These are phyloP conservation scores for Xylaria digitata DNA, from an alignment of 2,329 filamentous ascomycete genomes.

Conservation along the genomic window DNA sequence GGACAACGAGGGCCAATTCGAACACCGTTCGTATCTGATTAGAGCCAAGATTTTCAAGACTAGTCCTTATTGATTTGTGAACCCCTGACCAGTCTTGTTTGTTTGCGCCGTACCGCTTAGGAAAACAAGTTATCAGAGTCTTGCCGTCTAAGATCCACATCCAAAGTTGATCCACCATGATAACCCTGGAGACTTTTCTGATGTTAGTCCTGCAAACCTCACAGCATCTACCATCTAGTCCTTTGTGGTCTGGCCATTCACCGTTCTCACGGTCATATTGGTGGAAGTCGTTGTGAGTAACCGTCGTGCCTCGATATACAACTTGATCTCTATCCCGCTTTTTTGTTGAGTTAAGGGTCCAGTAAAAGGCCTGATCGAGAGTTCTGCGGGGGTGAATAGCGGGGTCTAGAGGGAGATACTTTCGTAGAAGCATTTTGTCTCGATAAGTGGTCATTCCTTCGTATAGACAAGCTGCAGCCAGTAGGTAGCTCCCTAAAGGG, in stretches of 20 bases:
- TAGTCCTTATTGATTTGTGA: slow-evolving; percentile 54
- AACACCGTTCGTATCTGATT: slow-evolving; percentile 53
- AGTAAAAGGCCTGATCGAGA: slow-evolving; percentile 59
- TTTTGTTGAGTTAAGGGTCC: slow-evolving; percentile 55
- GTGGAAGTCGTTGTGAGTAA: slow-evolving; percentile 42
- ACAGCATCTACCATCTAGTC: background rate
- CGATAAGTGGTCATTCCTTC: slow-evolving; percentile 53
- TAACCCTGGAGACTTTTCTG: slow-evolving; percentile 40
- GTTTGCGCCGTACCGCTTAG: slow-evolving; percentile 57
- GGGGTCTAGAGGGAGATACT: slow-evolving; percentile 50
- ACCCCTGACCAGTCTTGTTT: slow-evolving; percentile 55
- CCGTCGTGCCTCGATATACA: slow-evolving; percentile 53
- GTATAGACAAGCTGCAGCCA: slow-evolving; percentile 51
- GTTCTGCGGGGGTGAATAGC: slow-evolving; percentile 59
- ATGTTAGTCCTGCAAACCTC: slow-evolving; percentile 26
- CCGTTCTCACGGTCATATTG: slow-evolving; percentile 30
- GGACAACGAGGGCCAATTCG: slow-evolving; percentile 57
- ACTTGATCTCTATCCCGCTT: slow-evolving; percentile 57
- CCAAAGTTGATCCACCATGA: slow-evolving; percentile 60
- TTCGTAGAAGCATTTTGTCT: slow-evolving; percentile 51
- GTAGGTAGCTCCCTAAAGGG: slow-evolving; percentile 47
- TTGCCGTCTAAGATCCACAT: slow-evolving; percentile 56
- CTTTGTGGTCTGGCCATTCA: slow-evolving; percentile 21
- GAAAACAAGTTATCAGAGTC: slow-evolving; percentile 56
- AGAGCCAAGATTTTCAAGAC: slow-evolving; percentile 42